Conservation (phyloP, 441 rosid species). For the Gossypium lobatum region DNA sequence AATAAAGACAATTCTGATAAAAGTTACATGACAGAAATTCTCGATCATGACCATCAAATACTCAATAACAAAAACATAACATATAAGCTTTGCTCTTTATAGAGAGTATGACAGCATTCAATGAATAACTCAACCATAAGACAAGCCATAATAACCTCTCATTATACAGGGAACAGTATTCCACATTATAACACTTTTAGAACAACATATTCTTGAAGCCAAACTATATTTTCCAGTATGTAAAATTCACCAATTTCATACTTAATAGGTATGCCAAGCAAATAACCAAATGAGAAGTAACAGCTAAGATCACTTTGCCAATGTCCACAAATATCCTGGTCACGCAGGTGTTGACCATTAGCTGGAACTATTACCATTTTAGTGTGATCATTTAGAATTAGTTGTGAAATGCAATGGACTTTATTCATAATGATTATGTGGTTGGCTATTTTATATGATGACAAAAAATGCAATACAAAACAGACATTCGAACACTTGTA, state of each 20-base stretch:
- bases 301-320: background rate
- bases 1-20: background rate
- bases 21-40: background rate
- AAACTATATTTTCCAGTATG: background rate
- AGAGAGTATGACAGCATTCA: background rate
- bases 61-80: background rate
- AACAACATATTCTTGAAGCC: conserved; percentile 4
- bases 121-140: background rate
- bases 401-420: background rate
- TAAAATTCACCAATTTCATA: background rate
- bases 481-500: background rate
- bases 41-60: background rate
- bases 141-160: background rate
- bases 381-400: background rate
- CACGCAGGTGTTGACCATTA: background rate
- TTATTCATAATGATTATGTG: background rate
- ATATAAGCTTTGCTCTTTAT: background rate
- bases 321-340: background rate
- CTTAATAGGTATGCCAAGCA: background rate
- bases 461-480: background rate
- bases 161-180: background rate
- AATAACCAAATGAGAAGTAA: background rate
- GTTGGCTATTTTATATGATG: background rate
- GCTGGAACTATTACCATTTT: background rate
- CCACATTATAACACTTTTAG: background rate